A percentile compares a stretch with the other conserved stretches of the same genome.
Evolutionary conservation across 805 yeast genomes (phyloP).

Genomic region (Yarrowia divulgata): DNA sequence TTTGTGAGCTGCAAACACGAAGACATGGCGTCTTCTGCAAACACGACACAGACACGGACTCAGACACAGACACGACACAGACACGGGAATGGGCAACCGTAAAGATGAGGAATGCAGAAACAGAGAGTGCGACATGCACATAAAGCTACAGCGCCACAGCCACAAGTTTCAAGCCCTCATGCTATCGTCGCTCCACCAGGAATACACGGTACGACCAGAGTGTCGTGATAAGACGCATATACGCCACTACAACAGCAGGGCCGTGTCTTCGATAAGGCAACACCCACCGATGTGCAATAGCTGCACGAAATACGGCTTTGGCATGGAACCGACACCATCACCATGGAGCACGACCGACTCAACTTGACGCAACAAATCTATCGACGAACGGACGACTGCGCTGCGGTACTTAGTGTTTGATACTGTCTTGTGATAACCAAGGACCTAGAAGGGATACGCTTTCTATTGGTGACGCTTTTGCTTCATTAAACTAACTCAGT

Average conservation of each 20-base stretch:
- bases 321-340: too few species aligned
- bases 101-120: not conserved
- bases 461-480: too few species aligned
- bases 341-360: too few species aligned
- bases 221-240: not conserved
- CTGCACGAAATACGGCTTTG: too few species aligned
- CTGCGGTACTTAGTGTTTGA: not conserved
- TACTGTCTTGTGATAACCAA: too few species aligned
- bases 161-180: too few species aligned
- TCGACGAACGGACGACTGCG: too few species aligned
- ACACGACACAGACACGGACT: not conserved
- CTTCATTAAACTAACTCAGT: slow-evolving; percentile 15
- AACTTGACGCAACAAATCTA: too few species aligned
- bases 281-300: too few species aligned
- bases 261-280: too few species aligned
- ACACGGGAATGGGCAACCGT: not conserved
- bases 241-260: not conserved
- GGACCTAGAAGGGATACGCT: too few species aligned
- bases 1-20: not conserved
- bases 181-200: not conserved
- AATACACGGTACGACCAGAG: not conserved
- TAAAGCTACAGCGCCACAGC: too few species aligned
- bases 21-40: not conserved
- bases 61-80: not conserved
- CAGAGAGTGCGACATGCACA: not conserved